Base-by-base conservation (phyloP, 2,329 filamentous ascomycete genomes). In the Lecanicillium sp. region DNA sequence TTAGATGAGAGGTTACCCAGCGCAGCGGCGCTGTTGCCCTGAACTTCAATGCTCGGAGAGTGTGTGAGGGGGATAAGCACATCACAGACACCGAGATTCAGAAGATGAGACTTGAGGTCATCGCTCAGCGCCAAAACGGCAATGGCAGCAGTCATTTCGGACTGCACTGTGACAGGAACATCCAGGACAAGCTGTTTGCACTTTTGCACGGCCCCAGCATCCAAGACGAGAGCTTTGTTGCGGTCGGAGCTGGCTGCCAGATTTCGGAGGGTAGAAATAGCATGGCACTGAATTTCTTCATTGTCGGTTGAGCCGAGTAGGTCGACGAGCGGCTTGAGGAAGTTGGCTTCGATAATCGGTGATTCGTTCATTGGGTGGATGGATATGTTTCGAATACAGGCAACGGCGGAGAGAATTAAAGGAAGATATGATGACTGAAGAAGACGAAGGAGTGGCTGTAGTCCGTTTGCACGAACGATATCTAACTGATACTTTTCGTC, bases 71-170 rank as follows among this genome's bases (percentile, higher is more conserved):
- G 92, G 42, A 98, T 96, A 41, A 98, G 67, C 11, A 96, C 89
- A 54, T 95, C 92, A 55, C 96, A 96, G 1, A 98, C 90, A 16
- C 90, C 92, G 3, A 96, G 73, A 44, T 86, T 89, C 39, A 98
- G 68, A 11, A 98, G 73, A 55, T 94, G 85, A 4, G 85, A 79
- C 65, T 98, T 98, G 42, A 98, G 74, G 47, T 98, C 92, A 53
- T 98, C 92, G 51, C 90, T 95, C 37, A 98, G 68, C 14, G 92
- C 92, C 46, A 98, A 73, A 12, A 98, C 92, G 28, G 92, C 92
- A 61, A 98, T 95, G 2, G 92, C 92, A n/a, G 92, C 92, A 4
- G 92, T 98, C 92, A 98, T 98, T 62, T 98, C 92, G 2, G 89
- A 95, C 59, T 98, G 92, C 3, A 98, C 92, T 29, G 85, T 90